phyloP scores from a whole-genome alignment of 2,329 filamentous ascomycete species.

The Mariannaea elegans region DNA sequence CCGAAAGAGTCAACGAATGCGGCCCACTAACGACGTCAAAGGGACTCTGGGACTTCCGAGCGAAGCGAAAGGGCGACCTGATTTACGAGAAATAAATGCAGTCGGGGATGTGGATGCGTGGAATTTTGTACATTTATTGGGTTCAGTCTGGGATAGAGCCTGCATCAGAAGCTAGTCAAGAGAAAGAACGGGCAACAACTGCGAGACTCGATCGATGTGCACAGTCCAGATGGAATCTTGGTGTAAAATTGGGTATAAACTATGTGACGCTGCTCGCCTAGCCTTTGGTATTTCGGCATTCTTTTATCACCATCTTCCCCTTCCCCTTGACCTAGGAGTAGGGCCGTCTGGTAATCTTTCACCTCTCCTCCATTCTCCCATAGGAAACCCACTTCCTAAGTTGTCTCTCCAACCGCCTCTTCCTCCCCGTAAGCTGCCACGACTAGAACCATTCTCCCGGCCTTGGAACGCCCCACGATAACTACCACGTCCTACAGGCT shows the following conservation, averaged over 20 bases:
- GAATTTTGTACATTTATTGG: slow-evolving; percentile 52
- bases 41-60: slow-evolving; percentile 88
- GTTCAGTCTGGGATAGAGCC: slow-evolving; percentile 41
- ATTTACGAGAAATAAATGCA: slow-evolving; percentile 75
- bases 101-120: slow-evolving; percentile 14
- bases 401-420: slow-evolving; percentile 52
- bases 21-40: slow-evolving; percentile 51
- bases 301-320: slow-evolving; percentile 40
- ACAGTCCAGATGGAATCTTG: slow-evolving; percentile 1
- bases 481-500: slow-evolving; percentile 32
- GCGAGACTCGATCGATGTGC: slow-evolving; percentile 17
- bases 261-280: slow-evolving; percentile 23
- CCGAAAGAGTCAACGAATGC: background rate
- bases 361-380: slow-evolving; percentile 73
- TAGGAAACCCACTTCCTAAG: slow-evolving; percentile 50
- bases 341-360: slow-evolving; percentile 67
- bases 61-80: slow-evolving; percentile 88
- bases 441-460: slow-evolving; percentile 43
- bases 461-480: slow-evolving; percentile 36
- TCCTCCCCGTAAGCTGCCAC: slow-evolving; percentile 47
- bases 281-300: background rate
- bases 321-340: slow-evolving; percentile 39
- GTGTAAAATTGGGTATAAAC: slow-evolving; percentile 41
- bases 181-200: slow-evolving; percentile 22
- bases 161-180: slow-evolving; percentile 30